Evolutionary conservation across 805 yeast genomes (phyloP), one percentile per base, ranked within the genome.

Genomic region (Saturnispora hagleri): DNA sequence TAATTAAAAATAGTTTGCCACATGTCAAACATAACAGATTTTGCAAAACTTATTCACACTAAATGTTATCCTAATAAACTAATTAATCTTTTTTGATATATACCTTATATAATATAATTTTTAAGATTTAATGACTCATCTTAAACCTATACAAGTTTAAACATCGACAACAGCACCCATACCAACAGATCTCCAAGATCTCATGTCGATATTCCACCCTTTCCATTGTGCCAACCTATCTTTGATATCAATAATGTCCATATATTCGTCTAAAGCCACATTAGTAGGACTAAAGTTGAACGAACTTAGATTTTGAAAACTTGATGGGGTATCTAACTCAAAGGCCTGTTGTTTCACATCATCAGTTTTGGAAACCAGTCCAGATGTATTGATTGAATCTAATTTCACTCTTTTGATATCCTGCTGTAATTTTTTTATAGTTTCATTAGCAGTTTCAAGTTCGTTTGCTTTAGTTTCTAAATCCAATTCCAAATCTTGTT

Each of bases 171-270:
- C 47, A 10, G 86, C 82, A 2, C 89, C 89, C 48, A 76, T 69
- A 1, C 88, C 89, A 17, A 79, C 72, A 48, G 82, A 77, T 62
- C 84, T 75, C 97, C 97, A 90, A 13, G 64, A 60, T 26, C 87
- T 75, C 95, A 90, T 86, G 61, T 90, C 96, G 3, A 89, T 76
- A 61, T 84, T 88, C 89, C 90, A 90, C 47, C 79, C 81, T 57
- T 81, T 82, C 95, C 95, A 90, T 57, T 79, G 80, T 62, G 74
- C 72, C 57, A 90, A 67, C 44, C 76, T 73, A 51, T 80, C 82
- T 55, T 76, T 72, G 56, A 79, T 73, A 58, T 80, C 81, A 12
- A 75, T 75, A 6, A 80, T 76, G 55, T 77, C 79, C 31, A 76
- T 62, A 49, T 73, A 72, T 43, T 66, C 61, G n/a, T 62, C 51